These are phyloP conservation scores for Ocimum tenuiflorum DNA, from an alignment of 257 asterid species.

Conservation along the genomic window DNA sequence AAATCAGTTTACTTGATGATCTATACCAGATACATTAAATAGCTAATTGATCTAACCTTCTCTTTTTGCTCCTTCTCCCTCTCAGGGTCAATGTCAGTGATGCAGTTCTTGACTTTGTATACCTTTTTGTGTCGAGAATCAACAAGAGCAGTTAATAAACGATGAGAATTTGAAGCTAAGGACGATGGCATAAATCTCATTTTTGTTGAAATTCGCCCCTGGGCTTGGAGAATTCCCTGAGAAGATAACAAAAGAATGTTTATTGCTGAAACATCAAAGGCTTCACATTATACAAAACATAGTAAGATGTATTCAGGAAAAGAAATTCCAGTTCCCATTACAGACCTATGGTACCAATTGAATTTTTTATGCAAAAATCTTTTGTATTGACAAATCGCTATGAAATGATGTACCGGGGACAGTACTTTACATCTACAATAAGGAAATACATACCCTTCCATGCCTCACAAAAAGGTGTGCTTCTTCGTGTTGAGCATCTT, in stretches of 20 bases:
- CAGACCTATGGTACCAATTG: background rate
- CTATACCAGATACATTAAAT: background rate
- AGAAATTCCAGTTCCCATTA: slow-evolving; percentile 1
- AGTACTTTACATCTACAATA: background rate
- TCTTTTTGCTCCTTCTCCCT: slow-evolving; percentile 95
- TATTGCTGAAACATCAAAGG: slow-evolving; percentile 9
- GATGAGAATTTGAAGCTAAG: slow-evolving; percentile 82
- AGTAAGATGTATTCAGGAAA: background rate
- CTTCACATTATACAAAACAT: background rate
- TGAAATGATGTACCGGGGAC: background rate
- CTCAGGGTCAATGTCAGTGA: slow-evolving; percentile 97
- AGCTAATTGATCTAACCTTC: slow-evolving; percentile 41
- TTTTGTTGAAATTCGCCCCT: slow-evolving; percentile 76
- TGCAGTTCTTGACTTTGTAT: slow-evolving; percentile 87
- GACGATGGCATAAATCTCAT: slow-evolving; percentile 99
- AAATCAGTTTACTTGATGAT: slow-evolving; percentile 9
- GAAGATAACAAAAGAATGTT: slow-evolving; percentile 3
- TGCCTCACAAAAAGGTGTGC: slow-evolving; percentile 93
- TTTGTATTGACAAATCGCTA: background rate
- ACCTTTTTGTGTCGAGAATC: slow-evolving; percentile 97
- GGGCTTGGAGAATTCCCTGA: slow-evolving; percentile 97
- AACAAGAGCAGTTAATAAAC: slow-evolving; percentile 89
- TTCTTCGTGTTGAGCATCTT: slow-evolving; percentile 90
- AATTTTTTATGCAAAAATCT: background rate
- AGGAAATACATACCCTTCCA: slow-evolving; percentile 53